A percentile compares a stretch with the other conserved stretches of the same genome.
These are phyloP conservation scores for Moesziomyces aphidis DNA, from an alignment of 1,284 basidiomycete genomes.

Conservation along the genomic window DNA sequence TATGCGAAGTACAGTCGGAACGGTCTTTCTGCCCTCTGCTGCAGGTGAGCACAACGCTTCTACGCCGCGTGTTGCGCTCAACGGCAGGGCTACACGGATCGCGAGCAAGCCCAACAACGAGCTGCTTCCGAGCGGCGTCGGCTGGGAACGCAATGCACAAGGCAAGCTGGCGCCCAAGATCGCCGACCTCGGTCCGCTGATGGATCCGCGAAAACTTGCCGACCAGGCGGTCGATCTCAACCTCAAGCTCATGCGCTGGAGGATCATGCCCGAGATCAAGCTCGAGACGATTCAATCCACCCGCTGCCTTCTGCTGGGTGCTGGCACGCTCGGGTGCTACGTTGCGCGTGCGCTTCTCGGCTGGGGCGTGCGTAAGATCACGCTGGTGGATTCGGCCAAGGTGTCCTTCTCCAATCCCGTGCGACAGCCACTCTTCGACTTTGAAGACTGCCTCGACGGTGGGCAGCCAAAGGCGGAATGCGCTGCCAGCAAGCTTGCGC, in stretches of 20 bases:
- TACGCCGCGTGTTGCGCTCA: neutral
- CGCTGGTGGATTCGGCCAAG: conserved; percentile 86
- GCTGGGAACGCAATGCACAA: conserved; percentile 92
- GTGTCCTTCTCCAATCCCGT: conserved; percentile 98
- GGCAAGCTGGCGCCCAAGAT: conserved; percentile 87
- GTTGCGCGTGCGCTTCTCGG: conserved; percentile 85
- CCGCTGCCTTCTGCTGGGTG: conserved; percentile 86
- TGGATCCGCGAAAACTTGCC: conserved; percentile 88
- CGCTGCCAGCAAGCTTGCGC: conserved; percentile 86
- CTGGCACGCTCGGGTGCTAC: conserved; percentile 96
- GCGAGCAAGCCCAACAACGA: conserved; percentile 26
- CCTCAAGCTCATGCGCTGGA: conserved; percentile 97
- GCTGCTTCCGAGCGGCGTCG: conserved; percentile 76
- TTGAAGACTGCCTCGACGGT: conserved; percentile 91
- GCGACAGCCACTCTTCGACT: conserved; percentile 93
- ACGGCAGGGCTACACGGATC: conserved; percentile 11
- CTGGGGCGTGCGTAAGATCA: conserved; percentile 94
- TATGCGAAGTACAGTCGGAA: conserved; percentile 20
- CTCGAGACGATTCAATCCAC: conserved; percentile 86
- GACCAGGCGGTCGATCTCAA: conserved; percentile 97
- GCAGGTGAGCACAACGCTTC: neutral
- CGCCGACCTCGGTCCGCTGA: conserved; percentile 92
- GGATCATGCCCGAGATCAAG: conserved; percentile 88
- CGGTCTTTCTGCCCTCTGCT: conserved; percentile 14
- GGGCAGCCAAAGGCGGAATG: conserved; percentile 93